These are phyloP conservation scores for Rubia yunnanensis DNA, from an alignment of 257 asterid genomes.

Conservation along the genomic window DNA sequence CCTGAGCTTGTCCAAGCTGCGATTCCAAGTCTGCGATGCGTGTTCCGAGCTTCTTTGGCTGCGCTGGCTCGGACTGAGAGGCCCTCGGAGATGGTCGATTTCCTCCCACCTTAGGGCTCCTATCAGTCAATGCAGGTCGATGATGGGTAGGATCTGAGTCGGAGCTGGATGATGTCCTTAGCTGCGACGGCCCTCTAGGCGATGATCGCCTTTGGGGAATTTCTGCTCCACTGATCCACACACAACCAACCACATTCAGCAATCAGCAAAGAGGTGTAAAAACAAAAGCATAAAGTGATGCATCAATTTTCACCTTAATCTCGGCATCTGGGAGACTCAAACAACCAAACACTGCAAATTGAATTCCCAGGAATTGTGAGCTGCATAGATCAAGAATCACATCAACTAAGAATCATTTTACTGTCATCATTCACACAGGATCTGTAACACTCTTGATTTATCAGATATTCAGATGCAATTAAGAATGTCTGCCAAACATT, in stretches of 20 bases:
- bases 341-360: background rate
- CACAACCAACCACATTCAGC: constrained; percentile 1
- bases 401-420: background rate
- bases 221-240: constrained; percentile 40
- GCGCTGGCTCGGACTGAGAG: constrained; percentile 37
- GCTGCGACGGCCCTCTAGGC: constrained; percentile 42
- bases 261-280: background rate
- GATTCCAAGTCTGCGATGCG: constrained; percentile 83
- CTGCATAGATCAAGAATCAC: background rate
- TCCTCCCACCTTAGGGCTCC: constrained; percentile 50
- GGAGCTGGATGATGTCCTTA: constrained; percentile 62
- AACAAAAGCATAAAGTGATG: background rate
- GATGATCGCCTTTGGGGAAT: constrained; percentile 65
- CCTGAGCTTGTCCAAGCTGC: constrained; percentile 87
- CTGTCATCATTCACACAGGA: background rate
- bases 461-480: background rate
- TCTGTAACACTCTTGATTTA: background rate
- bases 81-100: constrained; percentile 52
- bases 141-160: constrained; percentile 53
- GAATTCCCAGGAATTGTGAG: background rate
- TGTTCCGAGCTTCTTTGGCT: constrained; percentile 72
- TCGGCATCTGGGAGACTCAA: constrained; percentile 41
- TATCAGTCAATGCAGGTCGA: constrained; percentile 35
- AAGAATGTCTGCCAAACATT: too few relatives aligned
- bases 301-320: constrained; percentile 50